phyloP scores from a whole-genome alignment of 176 grass and related monocot genomes.

The Elymus sibiricus region DNA sequence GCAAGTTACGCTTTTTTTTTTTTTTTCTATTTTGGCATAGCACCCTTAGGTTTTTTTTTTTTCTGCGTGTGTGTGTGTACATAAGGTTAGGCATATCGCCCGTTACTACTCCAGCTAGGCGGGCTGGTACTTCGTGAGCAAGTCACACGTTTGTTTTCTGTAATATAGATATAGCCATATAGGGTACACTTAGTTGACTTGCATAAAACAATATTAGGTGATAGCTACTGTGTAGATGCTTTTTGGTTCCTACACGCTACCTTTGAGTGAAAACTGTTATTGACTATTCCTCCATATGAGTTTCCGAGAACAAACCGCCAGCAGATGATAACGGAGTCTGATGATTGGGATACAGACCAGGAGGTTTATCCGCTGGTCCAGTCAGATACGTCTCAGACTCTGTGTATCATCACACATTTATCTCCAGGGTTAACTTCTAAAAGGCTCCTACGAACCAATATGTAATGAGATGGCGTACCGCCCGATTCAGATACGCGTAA shows the following conservation, averaged over 20 bases:
- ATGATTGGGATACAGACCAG: background rate
- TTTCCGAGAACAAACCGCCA: background rate
- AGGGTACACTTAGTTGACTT: background rate
- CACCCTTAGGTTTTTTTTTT: too few species aligned
- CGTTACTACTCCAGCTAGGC: too few species aligned
- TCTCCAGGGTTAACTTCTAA: too few species aligned
- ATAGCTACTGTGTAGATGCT: background rate
- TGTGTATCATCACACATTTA: too few species aligned
- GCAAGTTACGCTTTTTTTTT: background rate
- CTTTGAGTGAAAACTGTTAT: background rate
- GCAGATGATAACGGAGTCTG: background rate
- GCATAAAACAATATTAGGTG: background rate
- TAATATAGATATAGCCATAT: background rate
- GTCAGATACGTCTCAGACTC: background rate
- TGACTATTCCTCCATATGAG: background rate
- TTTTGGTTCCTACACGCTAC: background rate
- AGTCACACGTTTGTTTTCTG: background rate
- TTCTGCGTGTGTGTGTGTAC: too few species aligned
- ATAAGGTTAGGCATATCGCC: too few species aligned
- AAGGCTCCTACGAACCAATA: too few species aligned
- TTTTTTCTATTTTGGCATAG: too few species aligned
- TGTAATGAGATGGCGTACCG: too few species aligned
- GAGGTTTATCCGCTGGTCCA: conserved; percentile 1
- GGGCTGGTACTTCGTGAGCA: too few species aligned
- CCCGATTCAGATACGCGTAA: background rate